Evolutionary conservation across 1,284 basidiomycete genomes (phyloP).

Genomic region (Microbotryum lychnidis-dioicae): DNA sequence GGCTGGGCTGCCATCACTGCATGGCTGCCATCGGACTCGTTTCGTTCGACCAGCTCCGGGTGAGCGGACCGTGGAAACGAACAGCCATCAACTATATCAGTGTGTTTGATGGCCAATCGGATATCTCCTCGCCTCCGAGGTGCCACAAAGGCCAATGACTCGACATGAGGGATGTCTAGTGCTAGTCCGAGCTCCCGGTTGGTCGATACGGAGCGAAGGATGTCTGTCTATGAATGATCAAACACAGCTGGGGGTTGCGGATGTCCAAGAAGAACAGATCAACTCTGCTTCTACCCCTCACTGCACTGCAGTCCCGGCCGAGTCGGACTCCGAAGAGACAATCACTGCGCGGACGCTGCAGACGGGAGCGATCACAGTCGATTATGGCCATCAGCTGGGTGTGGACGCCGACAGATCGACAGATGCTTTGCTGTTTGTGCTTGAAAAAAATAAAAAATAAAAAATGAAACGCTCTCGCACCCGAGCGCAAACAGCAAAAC

Average conservation of each 20-base stretch:
- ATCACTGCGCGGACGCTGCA: slow-evolving; percentile 1
- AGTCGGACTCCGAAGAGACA: no score
- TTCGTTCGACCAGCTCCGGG: slow-evolving; percentile 52
- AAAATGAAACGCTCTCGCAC: no score
- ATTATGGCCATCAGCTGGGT: slow-evolving; percentile 2
- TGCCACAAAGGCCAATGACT: slow-evolving; percentile 8
- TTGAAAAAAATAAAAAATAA: no score
- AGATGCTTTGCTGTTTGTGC: slow-evolving; percentile 13
- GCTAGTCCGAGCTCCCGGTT: no score
- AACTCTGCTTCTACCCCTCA: no score
- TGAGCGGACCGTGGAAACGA: slow-evolving; percentile 30
- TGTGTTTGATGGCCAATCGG: slow-evolving; percentile 21
- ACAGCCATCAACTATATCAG: not conserved
- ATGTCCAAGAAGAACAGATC: slow-evolving; percentile 8
- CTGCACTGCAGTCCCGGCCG: no score
- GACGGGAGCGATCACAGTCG: slow-evolving; percentile 2
- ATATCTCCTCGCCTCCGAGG: slow-evolving; percentile 12
- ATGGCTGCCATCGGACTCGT: slow-evolving; percentile 51
- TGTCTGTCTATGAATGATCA: slow-evolving; percentile 26
- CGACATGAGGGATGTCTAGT: no score
- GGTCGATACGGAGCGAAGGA: not conserved
- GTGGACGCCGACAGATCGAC: slow-evolving; percentile 1
- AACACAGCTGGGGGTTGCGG: slow-evolving; percentile 31
- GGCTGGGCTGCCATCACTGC: slow-evolving; percentile 54
- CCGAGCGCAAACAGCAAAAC: no score